Base-by-base conservation (phyloP, 768 basidiomycete species). In the Panus rudis region DNA sequence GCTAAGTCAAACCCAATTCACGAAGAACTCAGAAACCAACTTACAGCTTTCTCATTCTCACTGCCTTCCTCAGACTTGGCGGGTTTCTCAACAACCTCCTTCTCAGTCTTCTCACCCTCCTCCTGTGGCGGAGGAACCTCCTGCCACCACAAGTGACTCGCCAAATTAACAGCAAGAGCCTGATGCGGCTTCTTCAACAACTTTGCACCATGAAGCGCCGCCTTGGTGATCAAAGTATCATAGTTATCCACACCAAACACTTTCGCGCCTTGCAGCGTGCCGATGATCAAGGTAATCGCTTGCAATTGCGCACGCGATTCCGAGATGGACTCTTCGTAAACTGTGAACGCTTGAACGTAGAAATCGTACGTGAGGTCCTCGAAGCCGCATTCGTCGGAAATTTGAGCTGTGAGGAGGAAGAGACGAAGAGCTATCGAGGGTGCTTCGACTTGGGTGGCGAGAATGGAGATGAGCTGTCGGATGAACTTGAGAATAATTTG, bases 101-200 rank as follows among this genome's bases (percentile, higher is more conserved):
- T 52, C 20, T 49, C 50, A 42, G 70, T 72, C 7, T 57, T 65
- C 30, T 74, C 75, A 20, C 60, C 68, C 12, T 72, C 78, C n/a
- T n/a, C n/a, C n/a, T n/a, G n/a, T n/a, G n/a, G n/a, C 19, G 65
- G 51, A 2, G 72, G 62, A 20, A 78, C 70, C 49, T 85, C 85
- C 60, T 98, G 96, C 93, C 93, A 99, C 94, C 94, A 99, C 52
- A 99, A 66, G 65, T 99, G 96, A 60, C 92, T 96, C 6, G 96
- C 96, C 23, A 92, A 71, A 38, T 87, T 81, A 17, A 98, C 96
- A 4, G 94, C 96, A 7, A 83, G 89, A 11, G 93, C 86, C 64
- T 98, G 96, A 62, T 97, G 94, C 11, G 91, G 91, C 74, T 99
- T 98, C 76, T 99, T 99, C 63, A 99, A 63, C 50, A 98, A 65